These are phyloP conservation scores for Closterium sp. DNA, from an alignment of 139 green algal genomes.

Conservation along the genomic window DNA sequence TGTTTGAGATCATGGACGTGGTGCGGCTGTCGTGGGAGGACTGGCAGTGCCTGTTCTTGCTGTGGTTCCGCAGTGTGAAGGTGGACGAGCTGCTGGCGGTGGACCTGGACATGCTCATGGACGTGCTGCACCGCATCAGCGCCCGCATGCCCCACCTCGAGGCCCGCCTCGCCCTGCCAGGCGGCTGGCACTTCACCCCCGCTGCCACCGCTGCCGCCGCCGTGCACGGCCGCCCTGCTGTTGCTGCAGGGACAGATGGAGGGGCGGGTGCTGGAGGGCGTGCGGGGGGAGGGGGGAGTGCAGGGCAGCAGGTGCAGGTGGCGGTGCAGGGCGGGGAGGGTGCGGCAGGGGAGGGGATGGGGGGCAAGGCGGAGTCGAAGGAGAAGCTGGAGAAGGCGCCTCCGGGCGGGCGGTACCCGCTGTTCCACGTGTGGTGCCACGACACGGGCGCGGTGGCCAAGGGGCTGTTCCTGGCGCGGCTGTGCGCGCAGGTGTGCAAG, in stretches of 20 bases:
- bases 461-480: conserved; percentile 30
- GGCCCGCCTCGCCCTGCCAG: not conserved
- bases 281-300: not conserved
- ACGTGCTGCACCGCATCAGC: not conserved
- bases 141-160: not conserved
- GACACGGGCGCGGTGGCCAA: not conserved
- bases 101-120: not conserved
- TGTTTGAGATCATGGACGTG: conserved; percentile 11
- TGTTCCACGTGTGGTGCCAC: conserved; percentile 35
- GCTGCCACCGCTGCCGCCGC: not conserved
- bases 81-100: conserved; percentile 27
- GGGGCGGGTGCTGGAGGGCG: not conserved
- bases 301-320: not conserved
- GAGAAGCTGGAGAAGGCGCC: not conserved
- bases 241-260: not conserved
- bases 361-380: not conserved
- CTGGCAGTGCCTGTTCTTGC: conserved; percentile 40
- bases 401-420: conserved; percentile 1
- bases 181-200: not conserved
- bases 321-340: not conserved
- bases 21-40: conserved; percentile 32
- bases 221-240: not conserved
- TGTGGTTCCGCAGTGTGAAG: conserved; percentile 7
- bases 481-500: not conserved
- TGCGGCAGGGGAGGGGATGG: not conserved